phyloP scores from a whole-genome alignment of 306 rosid species.

The Quillaja saponaria region DNA sequence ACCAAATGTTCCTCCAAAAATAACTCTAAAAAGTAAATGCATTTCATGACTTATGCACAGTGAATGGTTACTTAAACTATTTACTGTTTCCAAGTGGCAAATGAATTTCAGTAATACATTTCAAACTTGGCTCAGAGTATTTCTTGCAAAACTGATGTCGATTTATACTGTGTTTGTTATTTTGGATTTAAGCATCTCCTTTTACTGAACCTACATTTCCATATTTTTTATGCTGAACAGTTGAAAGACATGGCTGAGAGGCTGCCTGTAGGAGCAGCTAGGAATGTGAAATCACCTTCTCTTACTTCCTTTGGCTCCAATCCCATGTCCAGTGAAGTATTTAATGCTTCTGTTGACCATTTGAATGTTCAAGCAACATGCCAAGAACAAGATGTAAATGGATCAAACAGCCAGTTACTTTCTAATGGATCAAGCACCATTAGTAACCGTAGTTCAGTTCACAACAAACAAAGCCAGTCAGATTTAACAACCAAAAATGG shows the following conservation, averaged over 20 bases:
- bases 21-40: neutral
- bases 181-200: neutral
- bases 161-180: neutral
- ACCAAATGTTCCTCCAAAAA: neutral
- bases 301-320: slow-evolving; percentile 67
- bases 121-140: neutral
- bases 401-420: slow-evolving; percentile 61
- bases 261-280: slow-evolving; percentile 85
- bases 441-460: slow-evolving; percentile 51
- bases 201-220: slow-evolving; percentile 24
- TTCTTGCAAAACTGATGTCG: no score
- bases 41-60: neutral
- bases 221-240: slow-evolving; percentile 43
- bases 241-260: slow-evolving; percentile 98
- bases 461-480: slow-evolving; percentile 67
- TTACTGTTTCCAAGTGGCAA: neutral
- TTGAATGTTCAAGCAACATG: slow-evolving; percentile 57
- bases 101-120: neutral
- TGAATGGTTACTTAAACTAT: neutral
- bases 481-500: slow-evolving; percentile 70
- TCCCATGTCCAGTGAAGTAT: slow-evolving; percentile 56
- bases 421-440: slow-evolving; percentile 69
- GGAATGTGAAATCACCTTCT: slow-evolving; percentile 72
- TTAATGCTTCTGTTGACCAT: slow-evolving; percentile 56
- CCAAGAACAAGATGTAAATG: slow-evolving; percentile 69